Conservation (phyloP, 768 basidiomycete genomes). For the Lentinus brumalis region DNA sequence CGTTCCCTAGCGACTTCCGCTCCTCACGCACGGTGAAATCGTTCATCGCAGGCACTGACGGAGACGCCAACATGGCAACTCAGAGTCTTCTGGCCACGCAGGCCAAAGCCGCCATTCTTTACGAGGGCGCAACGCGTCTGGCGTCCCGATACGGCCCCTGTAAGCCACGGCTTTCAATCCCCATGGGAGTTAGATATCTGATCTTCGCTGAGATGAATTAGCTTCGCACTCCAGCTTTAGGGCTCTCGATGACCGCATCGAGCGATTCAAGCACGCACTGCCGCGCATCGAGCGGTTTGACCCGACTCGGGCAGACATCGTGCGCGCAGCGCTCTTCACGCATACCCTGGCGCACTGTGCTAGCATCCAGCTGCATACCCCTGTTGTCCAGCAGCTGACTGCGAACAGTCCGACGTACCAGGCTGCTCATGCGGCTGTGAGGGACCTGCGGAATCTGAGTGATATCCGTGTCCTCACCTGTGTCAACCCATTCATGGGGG, state of each 20-base stretch:
- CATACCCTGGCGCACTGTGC: slow-evolving; percentile 31
- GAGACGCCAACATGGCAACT: slow-evolving; percentile 23
- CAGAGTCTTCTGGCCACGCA: slow-evolving; percentile 43
- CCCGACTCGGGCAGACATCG: slow-evolving; percentile 14
- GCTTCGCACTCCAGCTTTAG: slow-evolving; percentile 27
- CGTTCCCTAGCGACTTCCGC: slow-evolving; percentile 45
- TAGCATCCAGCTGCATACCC: slow-evolving; percentile 34
- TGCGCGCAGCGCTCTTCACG: slow-evolving; percentile 26
- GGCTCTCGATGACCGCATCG: slow-evolving; percentile 32
- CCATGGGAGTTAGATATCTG: background rate
- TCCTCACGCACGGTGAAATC: slow-evolving; percentile 50
- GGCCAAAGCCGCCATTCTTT: slow-evolving; percentile 58
- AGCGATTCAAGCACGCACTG: slow-evolving; percentile 29
- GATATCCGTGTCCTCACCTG: slow-evolving; percentile 7
- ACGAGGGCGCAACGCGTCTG: slow-evolving; percentile 58
- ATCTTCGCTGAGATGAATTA: slow-evolving; percentile 12
- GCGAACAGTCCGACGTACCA: slow-evolving; percentile 21
- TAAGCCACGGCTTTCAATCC: slow-evolving; percentile 12
- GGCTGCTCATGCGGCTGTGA: slow-evolving; percentile 25
- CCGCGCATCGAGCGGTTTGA: slow-evolving; percentile 20
- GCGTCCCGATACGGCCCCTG: slow-evolving; percentile 40
- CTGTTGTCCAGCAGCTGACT: slow-evolving; percentile 10
- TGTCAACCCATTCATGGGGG: slow-evolving; percentile 28
- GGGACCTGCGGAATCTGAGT: slow-evolving; percentile 14
- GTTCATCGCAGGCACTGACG: slow-evolving; percentile 43